Percentiles rank a stretch among this genome's conserved stretches.
Conservation (phyloP, 2,329 filamentous ascomycete species). For the Aspergillus sojae region DNA sequence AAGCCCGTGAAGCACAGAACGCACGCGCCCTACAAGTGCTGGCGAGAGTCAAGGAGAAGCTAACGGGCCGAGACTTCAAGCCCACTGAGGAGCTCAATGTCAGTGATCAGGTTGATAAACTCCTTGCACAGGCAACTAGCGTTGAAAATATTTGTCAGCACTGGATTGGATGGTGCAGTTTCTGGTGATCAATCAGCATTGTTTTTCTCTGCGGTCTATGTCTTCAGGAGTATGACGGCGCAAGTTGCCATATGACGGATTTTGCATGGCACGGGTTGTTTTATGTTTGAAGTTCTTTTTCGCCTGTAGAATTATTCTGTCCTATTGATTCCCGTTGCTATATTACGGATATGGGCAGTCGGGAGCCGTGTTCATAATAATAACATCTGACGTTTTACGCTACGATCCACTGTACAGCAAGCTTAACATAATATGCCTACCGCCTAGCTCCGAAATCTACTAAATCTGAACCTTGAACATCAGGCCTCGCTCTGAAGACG, state of each 20-base stretch:
- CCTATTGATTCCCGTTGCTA: conserved; percentile 8
- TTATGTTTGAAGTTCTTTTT: conserved; percentile 13
- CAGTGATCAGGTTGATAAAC: conserved; percentile 86
- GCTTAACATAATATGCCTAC: not conserved
- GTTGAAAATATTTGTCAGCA: conserved; percentile 98
- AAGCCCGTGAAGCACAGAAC: conserved; percentile 79
- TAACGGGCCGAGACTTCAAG: conserved; percentile 92
- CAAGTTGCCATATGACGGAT: conserved; percentile 29
- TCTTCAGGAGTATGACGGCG: conserved; percentile 29
- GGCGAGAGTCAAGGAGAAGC: conserved; percentile 88
- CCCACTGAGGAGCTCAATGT: conserved; percentile 80
- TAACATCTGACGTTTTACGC: not conserved
- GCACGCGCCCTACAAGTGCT: conserved; percentile 90
- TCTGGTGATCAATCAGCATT: conserved; percentile 66
- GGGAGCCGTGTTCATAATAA: conserved; percentile 8
- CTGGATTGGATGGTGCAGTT: conserved; percentile 98
- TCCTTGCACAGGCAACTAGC: conserved; percentile 94
- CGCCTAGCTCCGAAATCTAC: not conserved
- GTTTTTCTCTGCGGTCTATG: conserved; percentile 14
- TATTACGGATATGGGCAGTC: conserved; percentile 3
- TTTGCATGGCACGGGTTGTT: conserved; percentile 25
- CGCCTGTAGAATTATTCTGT: conserved; percentile 15
- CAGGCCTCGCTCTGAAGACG: not conserved
- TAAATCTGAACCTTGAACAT: not conserved
- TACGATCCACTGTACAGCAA: not conserved